These are phyloP conservation scores for Claviceps capensis DNA, from an alignment of 2,329 filamentous ascomycete genomes.

Conservation along the genomic window DNA sequence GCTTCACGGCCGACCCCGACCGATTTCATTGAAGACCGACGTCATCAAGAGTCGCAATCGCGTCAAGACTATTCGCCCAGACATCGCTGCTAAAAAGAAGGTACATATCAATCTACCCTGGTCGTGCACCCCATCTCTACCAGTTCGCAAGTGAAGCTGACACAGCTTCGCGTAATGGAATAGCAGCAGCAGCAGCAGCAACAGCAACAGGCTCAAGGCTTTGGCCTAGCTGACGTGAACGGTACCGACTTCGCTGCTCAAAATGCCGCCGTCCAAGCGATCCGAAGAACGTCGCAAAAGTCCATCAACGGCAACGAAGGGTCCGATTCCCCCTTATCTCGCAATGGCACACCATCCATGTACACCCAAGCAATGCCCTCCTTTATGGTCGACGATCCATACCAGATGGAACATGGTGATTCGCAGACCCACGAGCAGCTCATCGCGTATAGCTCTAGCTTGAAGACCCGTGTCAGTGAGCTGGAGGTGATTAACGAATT, in stretches of 20 bases:
- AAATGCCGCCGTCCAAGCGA: slow-evolving; percentile 36
- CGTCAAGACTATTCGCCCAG: slow-evolving; percentile 74
- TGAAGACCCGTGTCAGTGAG: slow-evolving; percentile 93
- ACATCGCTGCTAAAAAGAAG: slow-evolving; percentile 73
- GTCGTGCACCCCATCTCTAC: not conserved
- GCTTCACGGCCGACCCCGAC: slow-evolving; percentile 81
- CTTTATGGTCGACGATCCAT: slow-evolving; percentile 64
- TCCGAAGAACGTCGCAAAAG: slow-evolving; percentile 54
- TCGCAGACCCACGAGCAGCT: slow-evolving; percentile 72
- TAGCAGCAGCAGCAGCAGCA: slow-evolving; percentile 18
- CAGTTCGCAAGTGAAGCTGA: not conserved
- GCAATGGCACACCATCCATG: slow-evolving; percentile 64
- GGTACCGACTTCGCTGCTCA: slow-evolving; percentile 41
- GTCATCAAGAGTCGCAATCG: slow-evolving; percentile 99
- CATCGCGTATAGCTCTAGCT: slow-evolving; percentile 62
- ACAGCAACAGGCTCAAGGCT: slow-evolving; percentile 27
- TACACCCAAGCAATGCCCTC: slow-evolving; percentile 63
- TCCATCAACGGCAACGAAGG: slow-evolving; percentile 60
- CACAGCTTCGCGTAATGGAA: slow-evolving; percentile 1
- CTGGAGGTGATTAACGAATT: slow-evolving; percentile 88
- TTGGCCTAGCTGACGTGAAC: slow-evolving; percentile 34
- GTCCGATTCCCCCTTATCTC: slow-evolving; percentile 65
- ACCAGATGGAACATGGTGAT: slow-evolving; percentile 44
- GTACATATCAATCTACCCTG: slow-evolving; percentile 30
- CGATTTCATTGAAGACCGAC: slow-evolving; percentile 95